These are phyloP conservation scores for Fusarium pseudonygamai DNA, from an alignment of 2,329 filamentous ascomycete genomes.

Conservation along the genomic window DNA sequence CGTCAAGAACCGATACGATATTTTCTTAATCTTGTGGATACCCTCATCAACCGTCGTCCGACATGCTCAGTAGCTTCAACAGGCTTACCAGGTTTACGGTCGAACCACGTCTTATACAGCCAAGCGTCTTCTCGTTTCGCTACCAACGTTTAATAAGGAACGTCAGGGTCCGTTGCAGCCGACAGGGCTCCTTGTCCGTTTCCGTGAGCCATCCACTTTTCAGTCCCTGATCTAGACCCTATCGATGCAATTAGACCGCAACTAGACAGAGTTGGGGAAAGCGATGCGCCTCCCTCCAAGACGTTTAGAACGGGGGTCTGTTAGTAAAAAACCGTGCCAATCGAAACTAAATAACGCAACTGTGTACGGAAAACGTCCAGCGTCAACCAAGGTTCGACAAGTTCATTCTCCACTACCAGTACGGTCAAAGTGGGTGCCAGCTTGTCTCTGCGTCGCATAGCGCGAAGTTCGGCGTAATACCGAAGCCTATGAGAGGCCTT, in stretches of 20 bases:
- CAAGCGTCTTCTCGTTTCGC: slow-evolving; percentile 16
- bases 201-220: slow-evolving; percentile 22
- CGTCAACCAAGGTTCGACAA: neutral
- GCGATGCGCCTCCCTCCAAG: neutral
- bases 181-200: slow-evolving; percentile 27
- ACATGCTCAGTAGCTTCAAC: slow-evolving; percentile 13
- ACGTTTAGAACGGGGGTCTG: slow-evolving; percentile 21
- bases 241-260: slow-evolving; percentile 17
- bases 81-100: neutral
- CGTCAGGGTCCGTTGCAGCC: slow-evolving; percentile 24
- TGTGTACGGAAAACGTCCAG: neutral
- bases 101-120: slow-evolving; percentile 20
- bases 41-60: slow-evolving; percentile 18
- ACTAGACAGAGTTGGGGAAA: slow-evolving; percentile 20
- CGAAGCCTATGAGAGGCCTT: slow-evolving; percentile 7
- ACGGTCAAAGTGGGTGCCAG: neutral
- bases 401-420: neutral
- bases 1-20: slow-evolving; percentile 23
- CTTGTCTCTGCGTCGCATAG: neutral
- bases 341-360: slow-evolving; percentile 1
- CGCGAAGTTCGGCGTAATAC: slow-evolving; percentile 16
- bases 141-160: slow-evolving; percentile 22
- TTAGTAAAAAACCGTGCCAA: slow-evolving; percentile 36
- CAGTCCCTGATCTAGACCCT: slow-evolving; percentile 26
- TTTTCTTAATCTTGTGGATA: slow-evolving; percentile 26